Base-by-base conservation (phyloP, 306 rosid species). In the Lathyrus aphaca region DNA sequence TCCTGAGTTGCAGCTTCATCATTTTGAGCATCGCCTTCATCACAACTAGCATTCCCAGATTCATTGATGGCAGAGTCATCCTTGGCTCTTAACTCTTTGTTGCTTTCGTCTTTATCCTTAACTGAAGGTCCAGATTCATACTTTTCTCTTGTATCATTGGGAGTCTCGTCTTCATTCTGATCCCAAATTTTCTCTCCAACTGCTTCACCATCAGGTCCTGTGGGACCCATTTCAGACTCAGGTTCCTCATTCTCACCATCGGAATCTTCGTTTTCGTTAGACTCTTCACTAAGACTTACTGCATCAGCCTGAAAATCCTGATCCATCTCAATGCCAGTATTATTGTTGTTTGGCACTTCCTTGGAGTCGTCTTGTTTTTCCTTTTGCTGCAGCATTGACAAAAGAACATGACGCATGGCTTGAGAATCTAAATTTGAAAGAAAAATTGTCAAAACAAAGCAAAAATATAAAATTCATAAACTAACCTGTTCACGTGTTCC, bases 241-340 rank as follows among this genome's bases (percentile, higher is more conserved):
- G 87, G 74, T n/a, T 85, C 82, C 72, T 65, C 90, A 49, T 88
- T 82, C 46, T 74, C 94, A 15, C 64, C 87, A 72, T 79, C 87
- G 63, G 66, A 76, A 57, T 84, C 79, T 46, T 85, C 74, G 32
- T 90, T 91, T 57, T 86, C 96, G 68, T 72, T 88, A 1, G 97
- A 85, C 51, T 94, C 92, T 77, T 87, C 95, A 55, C 97, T 94
- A 68, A 94, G 83, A 77, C 88, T 87, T 49, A 8, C 55, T 67
- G 85, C 77, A 77, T 88, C 94, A 17, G 89, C 97, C 44, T 65
- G 77, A 72, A 94, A 86, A 82, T 94, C 97, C 58, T 88, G 81
- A 17, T 88, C 96, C 96, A 94, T 88, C 80, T 94, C 96, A 69
- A 94, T 81, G 27, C 98, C 98, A 69, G 75, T 80, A 55, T 85